Conservation (phyloP, 352 stramenopile species). For the Pythium rishiriense region DNA sequence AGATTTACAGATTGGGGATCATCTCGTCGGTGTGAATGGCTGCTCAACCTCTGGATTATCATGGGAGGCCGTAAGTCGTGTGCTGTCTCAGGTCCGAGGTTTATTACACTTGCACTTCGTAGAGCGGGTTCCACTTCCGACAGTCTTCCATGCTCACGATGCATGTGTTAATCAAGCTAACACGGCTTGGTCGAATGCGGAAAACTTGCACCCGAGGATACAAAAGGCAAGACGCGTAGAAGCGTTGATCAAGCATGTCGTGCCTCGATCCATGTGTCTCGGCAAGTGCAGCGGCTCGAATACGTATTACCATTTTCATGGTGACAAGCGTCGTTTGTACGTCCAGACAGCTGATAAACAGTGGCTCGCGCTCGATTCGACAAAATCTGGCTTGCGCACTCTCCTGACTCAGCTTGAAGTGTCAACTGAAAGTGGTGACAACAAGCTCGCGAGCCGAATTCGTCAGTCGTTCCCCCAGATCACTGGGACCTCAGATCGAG, state of each 20-base stretch:
- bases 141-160: constrained; percentile 53
- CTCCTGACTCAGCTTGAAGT: constrained; percentile 60
- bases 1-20: constrained; percentile 40
- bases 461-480: neutral
- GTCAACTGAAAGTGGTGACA: neutral
- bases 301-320: constrained; percentile 66
- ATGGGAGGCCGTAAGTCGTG: constrained; percentile 15
- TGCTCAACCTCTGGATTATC: constrained; percentile 30
- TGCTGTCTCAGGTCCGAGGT: constrained; percentile 24
- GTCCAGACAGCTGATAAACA: constrained; percentile 45
- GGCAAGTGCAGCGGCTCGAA: constrained; percentile 56
- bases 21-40: constrained; percentile 69
- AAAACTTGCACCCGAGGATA: constrained; percentile 46
- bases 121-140: constrained; percentile 26
- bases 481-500: neutral
- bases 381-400: constrained; percentile 30
- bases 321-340: constrained; percentile 57
- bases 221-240: constrained; percentile 54
- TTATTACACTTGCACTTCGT: constrained; percentile 55
- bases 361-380: constrained; percentile 41
- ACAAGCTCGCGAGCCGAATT: constrained; percentile 18
- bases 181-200: constrained; percentile 60
- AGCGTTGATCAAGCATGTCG: constrained; percentile 55
- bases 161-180: constrained; percentile 63
- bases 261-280: constrained; percentile 60